Conservation (phyloP, 164 flowering plant genomes). For the Akebia trifoliata region DNA sequence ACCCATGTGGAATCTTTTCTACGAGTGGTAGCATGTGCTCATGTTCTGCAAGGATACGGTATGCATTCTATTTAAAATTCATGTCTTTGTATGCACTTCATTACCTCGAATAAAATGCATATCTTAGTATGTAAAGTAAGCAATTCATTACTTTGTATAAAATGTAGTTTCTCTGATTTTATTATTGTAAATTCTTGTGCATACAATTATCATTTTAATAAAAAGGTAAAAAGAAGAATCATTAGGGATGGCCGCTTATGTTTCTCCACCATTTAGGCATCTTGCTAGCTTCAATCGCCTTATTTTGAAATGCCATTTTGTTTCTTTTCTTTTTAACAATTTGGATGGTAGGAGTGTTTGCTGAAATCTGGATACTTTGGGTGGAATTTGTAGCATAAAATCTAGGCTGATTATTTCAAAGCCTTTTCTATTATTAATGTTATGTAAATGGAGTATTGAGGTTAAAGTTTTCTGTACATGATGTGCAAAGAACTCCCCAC, state of each 20-base stretch:
- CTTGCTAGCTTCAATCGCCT: background rate
- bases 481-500: too few relatives aligned
- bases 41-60: slow-evolving; percentile 99
- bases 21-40: slow-evolving; percentile 85
- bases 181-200: background rate
- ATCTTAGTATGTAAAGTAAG: too few relatives aligned
- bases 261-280: background rate
- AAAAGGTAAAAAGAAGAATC: too few relatives aligned
- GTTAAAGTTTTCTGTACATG: too few relatives aligned
- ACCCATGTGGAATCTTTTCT: slow-evolving; percentile 73
- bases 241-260: background rate
- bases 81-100: background rate
- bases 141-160: background rate
- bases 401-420: too few relatives aligned
- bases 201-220: background rate
- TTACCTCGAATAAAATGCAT: too few relatives aligned
- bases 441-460: too few relatives aligned
- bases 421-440: too few relatives aligned
- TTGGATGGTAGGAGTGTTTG: too few relatives aligned
- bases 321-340: background rate
- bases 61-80: slow-evolving; percentile 12
- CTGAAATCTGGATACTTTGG: too few relatives aligned
- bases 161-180: background rate
- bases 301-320: too few relatives aligned
- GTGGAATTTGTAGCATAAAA: too few relatives aligned